Base-by-base conservation (phyloP, 1,139 yeast species). In the Protomyces inouyei region DNA sequence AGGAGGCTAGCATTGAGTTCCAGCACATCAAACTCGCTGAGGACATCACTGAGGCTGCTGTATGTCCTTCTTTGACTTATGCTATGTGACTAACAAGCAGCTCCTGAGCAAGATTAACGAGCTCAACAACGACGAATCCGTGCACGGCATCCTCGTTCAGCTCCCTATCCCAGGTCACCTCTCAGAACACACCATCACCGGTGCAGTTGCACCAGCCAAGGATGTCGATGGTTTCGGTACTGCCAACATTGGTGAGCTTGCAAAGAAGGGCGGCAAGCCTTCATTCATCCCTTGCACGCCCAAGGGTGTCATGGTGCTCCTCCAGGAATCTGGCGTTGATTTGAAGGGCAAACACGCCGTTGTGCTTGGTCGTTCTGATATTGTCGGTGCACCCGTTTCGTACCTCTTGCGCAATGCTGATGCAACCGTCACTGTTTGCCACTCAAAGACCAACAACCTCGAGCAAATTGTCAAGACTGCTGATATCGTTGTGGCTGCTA, bases 151-250 rank as follows among this genome's bases (percentile, higher is more conserved):
- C 64, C 80, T 93, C 69, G 89, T 93, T 63, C 98, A 93, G 77
- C 82, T 93, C 72, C 98, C 98, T 3, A 78, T 93, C 65, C 98
- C 98, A 28, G 76, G 76, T 10, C 95, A 88, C 72, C 80, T 93
- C 69, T 83, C 89, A 74, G 98, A 92, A 76, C 82, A 85, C 67
- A 81, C 79, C 71, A 81, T 93, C 70, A 92, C 97, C 61, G 83
- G 84, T 69, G 83, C 92, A 23, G 97, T 93, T 37, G 75, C 80
- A 55, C 82, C 91, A 21, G 82, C 81, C 65, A 93, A 93, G 78
- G 99, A 93, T 72, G 97, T 95, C 57, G 99, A 93, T 74, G 99
- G 98, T 0, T 93, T 93, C 73, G 96, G 95, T 61, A 87, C 95
- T 56, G 82, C 76, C 75, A 95, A 93, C 76, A 87, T 89, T 63